Percentiles rank a stretch among this genome's conserved stretches.
These are phyloP conservation scores for Hebeloma cylindrosporum DNA, from an alignment of 768 basidiomycete species.

Conservation along the genomic window DNA sequence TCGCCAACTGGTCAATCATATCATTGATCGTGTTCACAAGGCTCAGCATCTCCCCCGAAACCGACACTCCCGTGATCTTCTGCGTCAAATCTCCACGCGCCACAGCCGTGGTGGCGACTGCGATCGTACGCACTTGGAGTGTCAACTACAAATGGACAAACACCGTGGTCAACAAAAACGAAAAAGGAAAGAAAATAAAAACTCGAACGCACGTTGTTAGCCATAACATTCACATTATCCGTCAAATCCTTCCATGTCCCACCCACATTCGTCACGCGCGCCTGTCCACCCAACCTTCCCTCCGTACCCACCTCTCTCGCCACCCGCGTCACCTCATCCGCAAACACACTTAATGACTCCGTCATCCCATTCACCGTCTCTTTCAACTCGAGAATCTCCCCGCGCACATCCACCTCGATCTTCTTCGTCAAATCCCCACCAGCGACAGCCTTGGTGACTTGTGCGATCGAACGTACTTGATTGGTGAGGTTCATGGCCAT, in stretches of 20 bases:
- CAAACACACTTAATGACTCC: conserved; percentile 79
- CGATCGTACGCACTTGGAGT: conserved; percentile 90
- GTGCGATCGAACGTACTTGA: conserved; percentile 82
- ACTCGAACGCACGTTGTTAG: conserved; percentile 79
- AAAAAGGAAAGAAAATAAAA: not conserved
- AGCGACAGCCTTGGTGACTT: conserved; percentile 95
- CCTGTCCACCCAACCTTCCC: conserved; percentile 92
- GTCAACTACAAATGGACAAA: conserved; percentile 59
- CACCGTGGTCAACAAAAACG: not conserved
- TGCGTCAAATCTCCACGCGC: conserved; percentile 91
- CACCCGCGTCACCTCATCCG: conserved; percentile 79
- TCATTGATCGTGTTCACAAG: conserved; percentile 98
- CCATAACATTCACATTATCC: conserved; percentile 96
- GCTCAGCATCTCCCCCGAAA: conserved; percentile 94
- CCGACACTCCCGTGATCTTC: conserved; percentile 90
- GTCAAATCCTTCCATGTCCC: conserved; percentile 98
- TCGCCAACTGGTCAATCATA: conserved; percentile 61
- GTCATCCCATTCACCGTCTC: conserved; percentile 98
- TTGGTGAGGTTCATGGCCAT: conserved; percentile 92
- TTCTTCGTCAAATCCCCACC: conserved; percentile 91
- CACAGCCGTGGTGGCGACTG: conserved; percentile 92
- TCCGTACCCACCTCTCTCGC: conserved; percentile 98
- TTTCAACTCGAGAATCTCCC: conserved; percentile 88
- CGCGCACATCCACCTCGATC: conserved; percentile 88
- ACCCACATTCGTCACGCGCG: conserved; percentile 88